phyloP scores from a whole-genome alignment of 169 alveolate genomes.

The Eimeria sp. region DNA sequence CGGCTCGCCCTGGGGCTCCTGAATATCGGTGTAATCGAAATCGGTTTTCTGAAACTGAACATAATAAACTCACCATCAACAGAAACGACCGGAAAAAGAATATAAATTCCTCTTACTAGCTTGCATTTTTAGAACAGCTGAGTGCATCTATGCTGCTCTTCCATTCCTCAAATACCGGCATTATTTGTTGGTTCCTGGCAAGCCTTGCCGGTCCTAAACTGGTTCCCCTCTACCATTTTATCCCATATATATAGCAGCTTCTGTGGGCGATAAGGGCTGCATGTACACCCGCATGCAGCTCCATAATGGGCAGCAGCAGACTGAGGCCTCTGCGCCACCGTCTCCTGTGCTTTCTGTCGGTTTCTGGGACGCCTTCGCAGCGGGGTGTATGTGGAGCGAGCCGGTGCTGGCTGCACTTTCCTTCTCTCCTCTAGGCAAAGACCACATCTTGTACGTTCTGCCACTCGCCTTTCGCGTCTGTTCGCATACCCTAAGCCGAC shows the following conservation, averaged over 20 bases:
- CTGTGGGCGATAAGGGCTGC: no score
- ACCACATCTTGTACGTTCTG: constrained; percentile 15
- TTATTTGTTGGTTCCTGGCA: background rate
- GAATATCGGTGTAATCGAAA: background rate
- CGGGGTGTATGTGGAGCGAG: constrained; percentile 25
- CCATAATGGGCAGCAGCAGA: background rate
- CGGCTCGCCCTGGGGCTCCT: background rate
- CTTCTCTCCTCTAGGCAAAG: constrained; percentile 9
- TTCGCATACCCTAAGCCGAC: background rate
- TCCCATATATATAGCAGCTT: no score
- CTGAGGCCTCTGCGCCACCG: background rate
- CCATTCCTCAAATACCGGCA: no score
- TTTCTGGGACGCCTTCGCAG: constrained; percentile 49
- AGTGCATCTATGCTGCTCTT: no score
- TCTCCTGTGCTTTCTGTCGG: constrained; percentile 5
- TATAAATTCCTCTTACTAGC: no score
- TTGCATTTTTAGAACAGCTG: no score
- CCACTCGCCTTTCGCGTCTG: background rate
- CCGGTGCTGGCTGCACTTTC: constrained; percentile 35
- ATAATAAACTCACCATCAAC: background rate
- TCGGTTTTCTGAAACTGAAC: background rate
- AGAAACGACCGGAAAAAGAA: no score
- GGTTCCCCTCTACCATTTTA: no score
- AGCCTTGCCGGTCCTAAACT: background rate
- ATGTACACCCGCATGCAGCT: constrained; percentile 2